Conservation (phyloP, 2,329 filamentous ascomycete species). For the Talaromyces rugulosus region DNA sequence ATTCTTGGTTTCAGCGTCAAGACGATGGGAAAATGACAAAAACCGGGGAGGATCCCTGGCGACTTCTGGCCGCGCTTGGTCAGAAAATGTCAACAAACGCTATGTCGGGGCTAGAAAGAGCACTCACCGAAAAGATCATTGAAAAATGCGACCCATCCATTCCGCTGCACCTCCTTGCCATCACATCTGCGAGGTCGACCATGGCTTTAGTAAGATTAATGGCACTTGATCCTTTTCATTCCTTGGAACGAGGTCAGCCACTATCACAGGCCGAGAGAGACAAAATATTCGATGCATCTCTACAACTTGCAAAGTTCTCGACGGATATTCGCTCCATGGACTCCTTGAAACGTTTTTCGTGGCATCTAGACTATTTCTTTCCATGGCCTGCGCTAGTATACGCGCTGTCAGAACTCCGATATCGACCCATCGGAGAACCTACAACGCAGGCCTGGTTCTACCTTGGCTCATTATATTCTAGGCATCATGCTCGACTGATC, state of each 20-base stretch:
- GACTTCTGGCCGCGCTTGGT: not conserved
- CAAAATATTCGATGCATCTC: conserved; percentile 28
- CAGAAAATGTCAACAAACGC: not conserved
- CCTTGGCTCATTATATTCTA: not conserved
- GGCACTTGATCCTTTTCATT: conserved; percentile 23
- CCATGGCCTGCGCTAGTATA: conserved; percentile 31
- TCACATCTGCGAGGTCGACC: conserved; percentile 40
- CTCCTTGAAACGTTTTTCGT: conserved; percentile 23
- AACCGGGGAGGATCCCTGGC: not conserved
- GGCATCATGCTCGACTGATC: conserved; percentile 20
- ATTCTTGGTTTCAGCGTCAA: not conserved
- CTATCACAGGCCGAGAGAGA: conserved; percentile 18
- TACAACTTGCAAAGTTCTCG: conserved; percentile 36
- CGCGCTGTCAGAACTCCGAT: conserved; percentile 24
- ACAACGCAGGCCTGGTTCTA: not conserved
- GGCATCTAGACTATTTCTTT: conserved; percentile 32
- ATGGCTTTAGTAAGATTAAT: conserved; percentile 33
- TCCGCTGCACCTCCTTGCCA: conserved; percentile 40
- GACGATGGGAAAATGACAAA: not conserved
- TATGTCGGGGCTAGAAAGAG: conserved; percentile 26
- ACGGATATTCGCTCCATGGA: conserved; percentile 23
- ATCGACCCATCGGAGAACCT: conserved; percentile 16
- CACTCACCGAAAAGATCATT: conserved; percentile 29
- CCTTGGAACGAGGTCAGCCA: conserved; percentile 21
- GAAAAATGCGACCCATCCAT: conserved; percentile 31